Base-by-base conservation (phyloP, 805 yeast species). In the Metschnikowia koreensis region DNA sequence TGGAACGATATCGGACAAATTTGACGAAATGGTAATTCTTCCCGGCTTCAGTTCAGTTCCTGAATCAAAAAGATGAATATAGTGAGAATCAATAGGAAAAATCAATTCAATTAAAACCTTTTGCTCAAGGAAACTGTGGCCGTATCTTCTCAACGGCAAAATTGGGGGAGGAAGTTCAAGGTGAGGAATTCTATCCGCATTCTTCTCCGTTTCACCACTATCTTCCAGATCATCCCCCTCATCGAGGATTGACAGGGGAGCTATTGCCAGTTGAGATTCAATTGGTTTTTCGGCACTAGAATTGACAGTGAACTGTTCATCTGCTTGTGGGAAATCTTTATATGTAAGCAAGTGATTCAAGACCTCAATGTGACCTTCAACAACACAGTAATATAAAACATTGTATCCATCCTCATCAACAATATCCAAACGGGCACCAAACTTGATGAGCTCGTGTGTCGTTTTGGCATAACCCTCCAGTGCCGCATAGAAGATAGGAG, bases 131-230 rank as follows among this genome's bases (percentile, higher is more conserved):
- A 91, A 94, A 66, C 90, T 94, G 69, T 94, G 99, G 13, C 99
- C 99, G 65, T 94, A 94, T 61, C 96, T 82, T 61, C 97, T 79
- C 48, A 94, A 73, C 0, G 99, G 99, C 46, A 94, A 83, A 48
- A 94, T 89, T 3, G 99, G 99, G 1, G 99, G 99, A 0, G 99
- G 99, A 52, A 94, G 75, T 22, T 91, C 82, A 45, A 94, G 78
- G 61, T 90, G 97, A 0, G 99, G 98, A 48, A 94, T 93, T 15
- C 83, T 78, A 58, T 90, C 96, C 7, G 81, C 72, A 38, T 73
- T 76, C 46, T 67, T 70, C 11, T 65, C 70, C 7, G 47, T 37
- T 34, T 64, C 66, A 5, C 67, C 74, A 48, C 74, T 69, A 52
- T 74, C 75, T 53, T 74, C 78, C 34, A 73, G 70, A 47, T 71